These are phyloP conservation scores for Diaporthe sp. DNA, from an alignment of 2,329 filamentous ascomycete species.

Conservation along the genomic window DNA sequence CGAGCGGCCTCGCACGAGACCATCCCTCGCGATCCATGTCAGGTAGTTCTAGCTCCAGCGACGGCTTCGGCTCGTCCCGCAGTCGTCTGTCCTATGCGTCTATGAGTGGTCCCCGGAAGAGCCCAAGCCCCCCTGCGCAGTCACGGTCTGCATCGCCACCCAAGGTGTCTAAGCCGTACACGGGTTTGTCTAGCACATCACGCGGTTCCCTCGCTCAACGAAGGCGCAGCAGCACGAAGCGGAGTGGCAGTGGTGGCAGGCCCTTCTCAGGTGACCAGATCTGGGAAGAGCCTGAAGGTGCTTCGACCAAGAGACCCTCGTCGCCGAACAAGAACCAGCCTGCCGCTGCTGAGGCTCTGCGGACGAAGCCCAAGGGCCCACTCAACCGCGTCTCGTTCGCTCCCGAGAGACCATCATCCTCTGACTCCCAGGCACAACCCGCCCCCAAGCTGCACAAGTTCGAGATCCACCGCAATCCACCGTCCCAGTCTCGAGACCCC, in stretches of 20 bases:
- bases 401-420: slow-evolving; percentile 51
- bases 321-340: slow-evolving; percentile 33
- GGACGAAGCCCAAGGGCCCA: slow-evolving; percentile 72
- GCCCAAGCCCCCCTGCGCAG: slow-evolving; percentile 40
- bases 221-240: slow-evolving; percentile 73
- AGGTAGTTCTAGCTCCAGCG: slow-evolving; percentile 62
- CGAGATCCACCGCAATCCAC: slow-evolving; percentile 85
- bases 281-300: slow-evolving; percentile 85
- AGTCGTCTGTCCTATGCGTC: slow-evolving; percentile 41
- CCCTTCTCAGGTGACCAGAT: slow-evolving; percentile 83
- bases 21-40: slow-evolving; percentile 51
- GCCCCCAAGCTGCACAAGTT: slow-evolving; percentile 54
- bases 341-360: slow-evolving; percentile 57
- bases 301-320: slow-evolving; percentile 41
- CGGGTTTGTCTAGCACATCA: slow-evolving; percentile 49
- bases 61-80: slow-evolving; percentile 49
- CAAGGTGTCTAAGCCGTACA: slow-evolving; percentile 52
- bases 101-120: slow-evolving; percentile 32
- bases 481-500: slow-evolving; percentile 84
- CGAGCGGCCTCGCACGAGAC: slow-evolving; percentile 58
- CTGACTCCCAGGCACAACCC: slow-evolving; percentile 49
- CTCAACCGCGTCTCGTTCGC: slow-evolving; percentile 70
- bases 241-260: slow-evolving; percentile 77
- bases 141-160: slow-evolving; percentile 44
- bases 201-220: slow-evolving; percentile 53